Evolutionary conservation across 2,329 filamentous ascomycete species (phyloP).

Genomic region (Stachybotrys chlorohalonatus): DNA sequence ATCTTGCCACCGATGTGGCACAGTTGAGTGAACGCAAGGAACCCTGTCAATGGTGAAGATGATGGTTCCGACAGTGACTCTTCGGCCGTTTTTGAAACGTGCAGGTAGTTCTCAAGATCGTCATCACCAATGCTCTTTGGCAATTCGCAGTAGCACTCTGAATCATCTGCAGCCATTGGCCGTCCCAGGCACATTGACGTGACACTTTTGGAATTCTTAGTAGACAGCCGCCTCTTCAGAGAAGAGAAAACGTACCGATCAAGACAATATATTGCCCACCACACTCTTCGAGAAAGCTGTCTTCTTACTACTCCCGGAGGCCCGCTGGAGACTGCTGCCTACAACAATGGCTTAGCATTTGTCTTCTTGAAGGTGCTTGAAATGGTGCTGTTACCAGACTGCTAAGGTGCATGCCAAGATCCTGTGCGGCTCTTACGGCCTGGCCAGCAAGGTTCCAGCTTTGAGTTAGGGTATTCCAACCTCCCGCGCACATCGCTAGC

Average conservation of each 20-base stretch:
- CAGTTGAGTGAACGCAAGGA: slow-evolving; percentile 15
- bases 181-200: slow-evolving; percentile 19
- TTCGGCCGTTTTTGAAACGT: background rate
- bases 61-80: background rate
- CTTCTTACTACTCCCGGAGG: slow-evolving; percentile 1
- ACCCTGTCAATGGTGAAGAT: slow-evolving; percentile 10
- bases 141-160: slow-evolving; percentile 17
- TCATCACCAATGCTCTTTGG: slow-evolving; percentile 13
- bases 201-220: slow-evolving; percentile 7
- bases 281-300: slow-evolving; percentile 15
- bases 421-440: slow-evolving; percentile 16
- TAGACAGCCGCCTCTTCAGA: too few species aligned
- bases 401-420: slow-evolving; percentile 17
- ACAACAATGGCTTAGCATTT: background rate
- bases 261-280: slow-evolving; percentile 19
- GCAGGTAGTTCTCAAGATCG: slow-evolving; percentile 11
- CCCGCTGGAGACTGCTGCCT: slow-evolving; percentile 1
- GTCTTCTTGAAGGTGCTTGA: background rate
- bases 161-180: slow-evolving; percentile 15
- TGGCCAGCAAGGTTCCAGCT: slow-evolving; percentile 17
- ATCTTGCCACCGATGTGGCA: slow-evolving; percentile 16
- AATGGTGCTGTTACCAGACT: slow-evolving; percentile 7
- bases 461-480: slow-evolving; percentile 19
- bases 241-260: slow-evolving; percentile 11
- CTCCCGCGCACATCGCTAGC: slow-evolving; percentile 17